Conservation (phyloP, 768 basidiomycete genomes). For the Leccinum ochraceum region DNA sequence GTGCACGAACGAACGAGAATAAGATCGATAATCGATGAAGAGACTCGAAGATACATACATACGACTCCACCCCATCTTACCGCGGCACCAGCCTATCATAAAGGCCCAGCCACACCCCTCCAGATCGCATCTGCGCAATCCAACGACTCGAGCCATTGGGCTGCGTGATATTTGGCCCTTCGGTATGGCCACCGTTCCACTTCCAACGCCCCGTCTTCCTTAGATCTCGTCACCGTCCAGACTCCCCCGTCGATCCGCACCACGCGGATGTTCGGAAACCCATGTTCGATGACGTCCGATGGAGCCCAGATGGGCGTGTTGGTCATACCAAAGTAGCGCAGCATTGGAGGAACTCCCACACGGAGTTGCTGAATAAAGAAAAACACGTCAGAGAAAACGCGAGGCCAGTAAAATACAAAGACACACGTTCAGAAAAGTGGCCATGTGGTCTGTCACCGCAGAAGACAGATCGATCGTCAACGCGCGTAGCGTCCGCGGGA, state of each 20-base stretch:
- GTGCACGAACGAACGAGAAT: not conserved
- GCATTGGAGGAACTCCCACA: conserved; percentile 50
- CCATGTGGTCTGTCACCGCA: conserved; percentile 40
- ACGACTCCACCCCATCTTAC: not conserved
- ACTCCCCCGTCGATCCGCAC: conserved; percentile 54
- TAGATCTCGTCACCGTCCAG: conserved; percentile 47
- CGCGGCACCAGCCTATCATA: not conserved
- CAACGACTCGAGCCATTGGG: conserved; percentile 66
- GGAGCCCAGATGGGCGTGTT: conserved; percentile 45
- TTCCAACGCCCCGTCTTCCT: conserved; percentile 37
- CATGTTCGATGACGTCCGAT: conserved; percentile 51
- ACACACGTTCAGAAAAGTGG: conserved; percentile 44
- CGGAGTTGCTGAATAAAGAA: conserved; percentile 52
- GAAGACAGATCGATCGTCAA: conserved; percentile 44
- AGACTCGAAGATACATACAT: not conserved
- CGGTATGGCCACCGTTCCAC: conserved; percentile 59
- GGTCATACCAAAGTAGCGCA: conserved; percentile 58
- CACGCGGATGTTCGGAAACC: conserved; percentile 63
- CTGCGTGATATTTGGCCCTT: conserved; percentile 50
- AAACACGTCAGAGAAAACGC: not conserved
- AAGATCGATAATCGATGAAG: not conserved
- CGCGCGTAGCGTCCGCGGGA: conserved; percentile 54
- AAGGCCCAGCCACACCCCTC: conserved; percentile 19
- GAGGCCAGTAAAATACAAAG: not conserved
- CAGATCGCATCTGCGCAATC: conserved; percentile 59